phyloP scores from a whole-genome alignment of 1,139 yeast genomes.

The Diutina mesorugosa region DNA sequence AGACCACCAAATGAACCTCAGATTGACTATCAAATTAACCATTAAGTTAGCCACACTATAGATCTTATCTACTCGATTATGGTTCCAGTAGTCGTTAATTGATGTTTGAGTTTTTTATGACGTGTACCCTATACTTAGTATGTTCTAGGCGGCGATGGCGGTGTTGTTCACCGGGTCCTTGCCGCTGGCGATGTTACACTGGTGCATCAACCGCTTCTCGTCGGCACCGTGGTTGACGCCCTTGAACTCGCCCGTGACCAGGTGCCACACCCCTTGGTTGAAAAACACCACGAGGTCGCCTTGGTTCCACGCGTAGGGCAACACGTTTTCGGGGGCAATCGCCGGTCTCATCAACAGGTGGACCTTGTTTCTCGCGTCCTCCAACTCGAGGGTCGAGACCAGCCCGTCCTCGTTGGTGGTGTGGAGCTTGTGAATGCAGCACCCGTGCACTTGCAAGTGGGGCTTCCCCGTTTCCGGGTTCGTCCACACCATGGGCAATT shows the following conservation, averaged over 20 bases:
- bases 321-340: slow-evolving; percentile 58
- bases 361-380: slow-evolving; percentile 58
- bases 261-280: slow-evolving; percentile 83
- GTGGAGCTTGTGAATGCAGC: slow-evolving; percentile 60
- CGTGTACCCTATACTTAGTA: too few species aligned
- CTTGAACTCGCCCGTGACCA: slow-evolving; percentile 77
- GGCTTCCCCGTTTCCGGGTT: slow-evolving; percentile 78
- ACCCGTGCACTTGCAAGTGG: slow-evolving; percentile 77
- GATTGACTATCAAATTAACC: too few species aligned
- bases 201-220: slow-evolving; percentile 80
- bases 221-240: slow-evolving; percentile 39
- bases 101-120: too few species aligned
- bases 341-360: slow-evolving; percentile 75
- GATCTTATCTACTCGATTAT: too few species aligned
- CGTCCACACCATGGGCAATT: slow-evolving; percentile 81
- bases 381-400: slow-evolving; percentile 37
- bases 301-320: slow-evolving; percentile 70
- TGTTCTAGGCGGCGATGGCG: neutral
- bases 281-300: slow-evolving; percentile 80
- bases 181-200: slow-evolving; percentile 82
- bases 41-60: too few species aligned
- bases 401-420: slow-evolving; percentile 44
- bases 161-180: slow-evolving; percentile 35
- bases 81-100: too few species aligned
- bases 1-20: too few species aligned